Evolutionary conservation across 1,139 yeast genomes (phyloP).

Genomic region (Eremothecium gossypii): DNA sequence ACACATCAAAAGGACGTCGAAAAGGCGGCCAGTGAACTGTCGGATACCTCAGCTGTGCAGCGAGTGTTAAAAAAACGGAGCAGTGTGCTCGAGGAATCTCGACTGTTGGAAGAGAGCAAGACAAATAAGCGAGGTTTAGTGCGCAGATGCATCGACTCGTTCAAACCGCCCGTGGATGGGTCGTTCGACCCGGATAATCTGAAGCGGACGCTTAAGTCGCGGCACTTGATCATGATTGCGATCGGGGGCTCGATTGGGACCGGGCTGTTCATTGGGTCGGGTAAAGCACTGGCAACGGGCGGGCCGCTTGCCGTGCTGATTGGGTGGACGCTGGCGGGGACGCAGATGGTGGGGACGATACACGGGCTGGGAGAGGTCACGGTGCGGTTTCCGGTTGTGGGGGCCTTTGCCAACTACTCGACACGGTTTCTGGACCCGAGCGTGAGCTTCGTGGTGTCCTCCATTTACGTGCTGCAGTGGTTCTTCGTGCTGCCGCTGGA

Average conservation of each 20-base stretch:
- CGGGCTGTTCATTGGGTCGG: conserved; percentile 50
- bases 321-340: conserved; percentile 39
- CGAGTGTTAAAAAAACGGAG: too few species aligned
- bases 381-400: conserved; percentile 52
- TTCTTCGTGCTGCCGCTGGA: conserved; percentile 54
- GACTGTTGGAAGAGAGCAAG: too few species aligned
- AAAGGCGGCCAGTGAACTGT: too few species aligned
- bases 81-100: too few species aligned
- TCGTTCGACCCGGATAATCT: conserved; percentile 16
- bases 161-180: conserved; percentile 18
- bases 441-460: conserved; percentile 63
- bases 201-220: conserved; percentile 14
- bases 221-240: conserved; percentile 38
- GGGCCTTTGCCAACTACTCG: conserved; percentile 55
- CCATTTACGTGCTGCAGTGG: conserved; percentile 62
- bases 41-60: too few species aligned
- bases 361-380: conserved; percentile 57
- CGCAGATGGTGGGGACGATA: conserved; percentile 50
- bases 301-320: conserved; percentile 54
- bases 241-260: conserved; percentile 78
- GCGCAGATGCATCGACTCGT: conserved; percentile 14
- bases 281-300: conserved; percentile 49
- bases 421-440: conserved; percentile 53
- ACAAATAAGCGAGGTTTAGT: conserved; percentile 7
- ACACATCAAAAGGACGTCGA: too few species aligned